Evolutionary conservation across 495 filamentous ascomycete genomes (phyloP), one percentile per base, ranked within the genome.

Genomic region (Neurospora cerealis): DNA sequence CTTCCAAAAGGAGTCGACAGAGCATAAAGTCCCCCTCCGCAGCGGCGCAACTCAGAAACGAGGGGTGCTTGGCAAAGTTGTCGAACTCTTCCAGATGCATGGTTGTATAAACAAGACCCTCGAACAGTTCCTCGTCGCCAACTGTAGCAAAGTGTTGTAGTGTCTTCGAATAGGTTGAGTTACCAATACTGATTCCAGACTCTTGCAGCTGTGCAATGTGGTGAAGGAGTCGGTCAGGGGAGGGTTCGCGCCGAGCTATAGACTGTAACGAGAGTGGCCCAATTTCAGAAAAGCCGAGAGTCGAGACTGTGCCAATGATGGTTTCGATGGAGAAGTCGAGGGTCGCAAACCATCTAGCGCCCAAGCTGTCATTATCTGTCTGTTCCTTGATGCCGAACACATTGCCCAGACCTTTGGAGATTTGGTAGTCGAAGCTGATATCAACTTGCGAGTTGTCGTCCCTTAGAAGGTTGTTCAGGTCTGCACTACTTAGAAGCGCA

Each of bases 51-150:
- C 73, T 62, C 19, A 83, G 32, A 28, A 83, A 75, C 2, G 32
- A 69, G 11, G 90, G 87, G 77, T 93, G 92, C 3, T 89, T 75
- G 1, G 82, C 48, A 1, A 69, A 69, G 79, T 97, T 89, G 71
- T 93, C 92, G 34, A 92, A 88, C 5, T 87, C 84, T 73, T 94
- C 92, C 0, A 92, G 92, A 79, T 96, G 92, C 62, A 93, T 89
- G 76, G 95, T 93, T 70, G 88, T 91, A 32, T 85, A 76, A 2
- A 95, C 77, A 3, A 96, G 77, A 72, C 87, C 84, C 15, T 85
- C 79, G 13, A 95, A 83, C 69, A 91, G 80, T 5, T 88, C 85
- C 2, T 83, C 81, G 17, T 91, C 86, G 7, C 87, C 83, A 71
- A 88, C 83, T 7, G 73, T 75, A 11, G 89, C 89, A 32, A 93